These are phyloP conservation scores for Scheffersomyces quercinus DNA, from an alignment of 1,139 yeast genomes.

Conservation along the genomic window DNA sequence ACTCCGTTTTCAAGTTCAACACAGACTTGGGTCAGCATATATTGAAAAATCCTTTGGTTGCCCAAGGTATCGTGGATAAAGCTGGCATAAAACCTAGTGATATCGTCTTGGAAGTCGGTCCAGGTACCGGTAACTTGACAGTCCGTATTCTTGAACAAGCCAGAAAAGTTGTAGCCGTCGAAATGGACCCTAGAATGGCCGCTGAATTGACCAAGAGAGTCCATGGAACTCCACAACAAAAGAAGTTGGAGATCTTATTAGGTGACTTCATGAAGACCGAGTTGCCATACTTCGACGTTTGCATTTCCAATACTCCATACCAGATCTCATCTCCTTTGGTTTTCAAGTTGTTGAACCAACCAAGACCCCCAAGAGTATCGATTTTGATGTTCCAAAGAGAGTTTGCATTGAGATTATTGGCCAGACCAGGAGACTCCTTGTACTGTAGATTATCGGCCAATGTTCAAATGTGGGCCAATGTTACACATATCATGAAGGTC, in stretches of 20 bases:
- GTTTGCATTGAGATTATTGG: constrained; percentile 87
- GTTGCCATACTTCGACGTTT: constrained; percentile 90
- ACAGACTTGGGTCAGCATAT: constrained; percentile 97
- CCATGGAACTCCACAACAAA: constrained; percentile 91
- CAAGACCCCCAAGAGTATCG: constrained; percentile 92
- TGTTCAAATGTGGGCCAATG: constrained; percentile 99
- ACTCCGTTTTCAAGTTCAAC: constrained; percentile 91
- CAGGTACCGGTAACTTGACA: constrained; percentile 98
- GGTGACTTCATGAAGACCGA: constrained; percentile 98
- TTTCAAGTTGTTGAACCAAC: constrained; percentile 85
- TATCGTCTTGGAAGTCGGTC: constrained; percentile 93
- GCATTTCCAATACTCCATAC: constrained; percentile 96
- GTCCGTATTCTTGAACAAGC: constrained; percentile 92
- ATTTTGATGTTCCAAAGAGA: constrained; percentile 98
- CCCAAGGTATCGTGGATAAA: constrained; percentile 97
- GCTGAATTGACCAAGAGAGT: constrained; percentile 97
- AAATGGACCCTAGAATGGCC: constrained; percentile 99
- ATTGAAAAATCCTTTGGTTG: constrained; percentile 91
- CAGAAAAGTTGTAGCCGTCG: constrained; percentile 87
- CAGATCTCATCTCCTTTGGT: constrained; percentile 97
- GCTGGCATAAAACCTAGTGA: constrained; percentile 93
- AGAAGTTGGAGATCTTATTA: constrained; percentile 82
- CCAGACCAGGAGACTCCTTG: constrained; percentile 91
- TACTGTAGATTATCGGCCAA: constrained; percentile 94
- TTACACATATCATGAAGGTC: constrained; percentile 97